phyloP scores from a whole-genome alignment of 768 basidiomycete species.

The Termitomyces sp. region DNA sequence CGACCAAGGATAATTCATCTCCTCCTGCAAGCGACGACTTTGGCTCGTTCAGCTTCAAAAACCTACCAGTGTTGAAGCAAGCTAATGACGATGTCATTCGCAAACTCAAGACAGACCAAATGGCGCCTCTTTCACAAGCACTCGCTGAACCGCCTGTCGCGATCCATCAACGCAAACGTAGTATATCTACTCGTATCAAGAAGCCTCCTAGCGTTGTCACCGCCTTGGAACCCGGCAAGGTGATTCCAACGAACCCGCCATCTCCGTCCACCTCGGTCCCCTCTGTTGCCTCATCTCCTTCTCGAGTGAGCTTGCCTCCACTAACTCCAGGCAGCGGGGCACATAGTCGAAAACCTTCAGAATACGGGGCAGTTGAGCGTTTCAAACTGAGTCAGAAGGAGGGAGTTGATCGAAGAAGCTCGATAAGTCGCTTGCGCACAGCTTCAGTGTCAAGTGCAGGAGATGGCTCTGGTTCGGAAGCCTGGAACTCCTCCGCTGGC shows the following conservation, averaged over 20 bases:
- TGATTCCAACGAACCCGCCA: constrained; percentile 69
- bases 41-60: constrained; percentile 98
- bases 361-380: constrained; percentile 81
- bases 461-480: constrained; percentile 74
- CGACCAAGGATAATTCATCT: constrained; percentile 34
- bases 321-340: constrained; percentile 61
- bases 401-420: constrained; percentile 67
- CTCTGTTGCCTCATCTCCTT: constrained; percentile 86
- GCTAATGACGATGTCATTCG: constrained; percentile 98
- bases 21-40: constrained; percentile 83
- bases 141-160: constrained; percentile 53
- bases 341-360: constrained; percentile 84
- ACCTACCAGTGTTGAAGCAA: constrained; percentile 91
- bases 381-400: constrained; percentile 84
- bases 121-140: constrained; percentile 71
- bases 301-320: constrained; percentile 67
- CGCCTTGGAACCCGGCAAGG: constrained; percentile 51
- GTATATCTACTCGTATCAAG: constrained; percentile 78
- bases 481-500: constrained; percentile 57
- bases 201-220: constrained; percentile 79
- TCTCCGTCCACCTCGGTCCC: constrained; percentile 91
- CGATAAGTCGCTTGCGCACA: constrained; percentile 83
- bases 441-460: constrained; percentile 82
- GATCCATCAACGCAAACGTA: constrained; percentile 64
- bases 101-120: constrained; percentile 89